A percentile compares a stretch with the other conserved stretches of the same genome.
Conservation (phyloP, 495 filamentous ascomycete species). For the Corynascus novoguineensis region DNA sequence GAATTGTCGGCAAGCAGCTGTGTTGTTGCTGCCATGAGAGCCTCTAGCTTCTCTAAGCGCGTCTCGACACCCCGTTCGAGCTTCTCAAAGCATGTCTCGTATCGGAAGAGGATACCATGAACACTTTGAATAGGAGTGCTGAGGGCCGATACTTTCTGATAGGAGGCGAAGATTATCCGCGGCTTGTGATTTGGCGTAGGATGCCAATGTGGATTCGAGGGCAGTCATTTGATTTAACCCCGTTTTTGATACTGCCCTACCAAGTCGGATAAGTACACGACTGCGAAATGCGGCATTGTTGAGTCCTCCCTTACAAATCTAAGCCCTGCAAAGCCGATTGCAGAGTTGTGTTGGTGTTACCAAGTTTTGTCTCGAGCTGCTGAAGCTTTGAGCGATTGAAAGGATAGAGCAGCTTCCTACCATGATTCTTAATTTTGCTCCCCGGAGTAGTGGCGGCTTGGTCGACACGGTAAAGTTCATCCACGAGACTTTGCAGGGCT, state of each 20-base stretch:
- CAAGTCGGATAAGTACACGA: too few species aligned
- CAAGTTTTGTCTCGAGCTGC: neutral
- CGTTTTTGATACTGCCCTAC: too few species aligned
- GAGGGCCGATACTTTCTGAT: neutral
- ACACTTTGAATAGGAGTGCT: neutral
- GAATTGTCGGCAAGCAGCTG: neutral
- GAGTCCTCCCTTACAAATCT: neutral
- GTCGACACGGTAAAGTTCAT: neutral
- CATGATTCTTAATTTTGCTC: neutral
- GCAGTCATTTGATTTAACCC: too few species aligned
- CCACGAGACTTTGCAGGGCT: neutral
- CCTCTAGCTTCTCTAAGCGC: neutral
- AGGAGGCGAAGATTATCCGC: too few species aligned
- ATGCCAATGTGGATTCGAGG: neutral
- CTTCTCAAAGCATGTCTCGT: neutral
- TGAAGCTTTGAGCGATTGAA: neutral
- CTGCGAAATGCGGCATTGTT: too few species aligned
- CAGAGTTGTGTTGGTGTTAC: neutral
- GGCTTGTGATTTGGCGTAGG: too few species aligned
- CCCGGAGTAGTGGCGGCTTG: too few species aligned
- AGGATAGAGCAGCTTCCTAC: conserved; percentile 3
- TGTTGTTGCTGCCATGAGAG: neutral
- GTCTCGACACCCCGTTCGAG: neutral
- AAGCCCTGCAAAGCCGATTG: neutral
- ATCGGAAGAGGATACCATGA: neutral